Percentiles rank a stretch among this genome's conserved stretches.
Evolutionary conservation across 2,329 filamentous ascomycete species (phyloP).

Genomic region (Botryotinia calthae): DNA sequence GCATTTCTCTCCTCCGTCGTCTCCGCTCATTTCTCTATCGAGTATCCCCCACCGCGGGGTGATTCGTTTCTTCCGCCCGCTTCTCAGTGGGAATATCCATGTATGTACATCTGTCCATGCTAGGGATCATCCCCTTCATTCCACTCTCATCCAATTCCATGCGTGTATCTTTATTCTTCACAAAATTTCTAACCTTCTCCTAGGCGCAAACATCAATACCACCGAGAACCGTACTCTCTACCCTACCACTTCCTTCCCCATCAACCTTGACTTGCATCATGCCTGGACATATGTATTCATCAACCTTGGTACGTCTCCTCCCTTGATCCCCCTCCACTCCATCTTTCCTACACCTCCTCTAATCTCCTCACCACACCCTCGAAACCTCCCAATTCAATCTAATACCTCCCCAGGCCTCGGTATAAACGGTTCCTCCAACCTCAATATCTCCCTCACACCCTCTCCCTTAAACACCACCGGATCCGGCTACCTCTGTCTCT

Average conservation of each 20-base stretch:
- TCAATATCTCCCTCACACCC: constrained; percentile 19
- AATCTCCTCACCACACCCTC: not conserved
- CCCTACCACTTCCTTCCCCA: constrained; percentile 5
- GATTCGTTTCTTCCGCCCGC: constrained; percentile 20
- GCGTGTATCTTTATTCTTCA: too few species aligned
- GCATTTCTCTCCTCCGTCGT: constrained; percentile 4
- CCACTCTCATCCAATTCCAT: too few species aligned
- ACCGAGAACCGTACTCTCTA: constrained; percentile 15
- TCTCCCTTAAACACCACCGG: constrained; percentile 22
- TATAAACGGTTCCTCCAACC: constrained; percentile 21
- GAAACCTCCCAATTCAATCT: not conserved
- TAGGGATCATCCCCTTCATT: not conserved
- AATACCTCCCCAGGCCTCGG: constrained; percentile 13
- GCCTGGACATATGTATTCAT: constrained; percentile 15
- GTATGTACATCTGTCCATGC: not conserved
- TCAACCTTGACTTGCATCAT: constrained; percentile 5
- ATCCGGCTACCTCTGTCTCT: constrained; percentile 20
- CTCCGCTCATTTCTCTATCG: constrained; percentile 22
- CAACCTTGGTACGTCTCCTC: constrained; percentile 7
- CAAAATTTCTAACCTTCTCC: not conserved
- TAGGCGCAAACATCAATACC: constrained; percentile 24
- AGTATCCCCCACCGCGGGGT: constrained; percentile 17
- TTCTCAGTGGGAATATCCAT: constrained; percentile 23
- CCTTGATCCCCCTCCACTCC: not conserved
- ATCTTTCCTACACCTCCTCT: not conserved